Base-by-base conservation (phyloP, 306 rosid species). In the Fragaria vesca region DNA sequence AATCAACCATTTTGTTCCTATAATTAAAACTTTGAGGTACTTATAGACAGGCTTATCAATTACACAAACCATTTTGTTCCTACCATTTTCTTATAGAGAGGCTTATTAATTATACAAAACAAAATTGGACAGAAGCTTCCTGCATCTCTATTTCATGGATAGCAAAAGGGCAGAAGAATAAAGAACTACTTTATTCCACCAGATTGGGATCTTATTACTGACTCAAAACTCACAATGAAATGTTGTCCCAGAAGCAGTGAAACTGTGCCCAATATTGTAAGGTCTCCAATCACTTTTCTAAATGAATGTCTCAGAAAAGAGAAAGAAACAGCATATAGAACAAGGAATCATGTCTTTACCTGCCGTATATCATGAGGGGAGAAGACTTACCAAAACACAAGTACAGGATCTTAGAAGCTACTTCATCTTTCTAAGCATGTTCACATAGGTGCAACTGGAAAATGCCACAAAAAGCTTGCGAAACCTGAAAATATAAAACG, bases 361-460 rank as follows among this genome's bases (percentile, higher is more conserved):
- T 20, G n/a, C 48, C 12, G 48, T 36, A 20, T 34, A 51, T 32
- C 30, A 20, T n/a, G 32, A 36, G 15, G n/a, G 18, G 8, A 24
- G 21, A 46, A 6, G 40, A 70, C 32, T 60, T 60, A 60, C 66
- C 32, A 57, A n/a, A 8, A 21, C 18, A 8, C 51, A 67, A 40
- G 51, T 20, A 40, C 55, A 12, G 5, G 21, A 70, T 70, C 16
- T 11, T 32, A 73, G 21, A 12, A 20, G 66, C 62, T 42, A 15
- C 32, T 76, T 28, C 13, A 73, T 77, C 73, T 74, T 75, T 81
- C 82, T 85, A 20, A 89, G 93, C 3, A 94, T 87, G 87, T 94
- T 91, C 85, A 89, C 87, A 63, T 92, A 92, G 12, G 96, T 90
- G 76, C 91, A 94, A 82, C 98, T 94, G 20, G 98, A 94, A 84